Percentiles rank a stretch among this genome's conserved stretches.
phyloP scores from a whole-genome alignment of 768 basidiomycete genomes.

The Lactifluus piperatus region DNA sequence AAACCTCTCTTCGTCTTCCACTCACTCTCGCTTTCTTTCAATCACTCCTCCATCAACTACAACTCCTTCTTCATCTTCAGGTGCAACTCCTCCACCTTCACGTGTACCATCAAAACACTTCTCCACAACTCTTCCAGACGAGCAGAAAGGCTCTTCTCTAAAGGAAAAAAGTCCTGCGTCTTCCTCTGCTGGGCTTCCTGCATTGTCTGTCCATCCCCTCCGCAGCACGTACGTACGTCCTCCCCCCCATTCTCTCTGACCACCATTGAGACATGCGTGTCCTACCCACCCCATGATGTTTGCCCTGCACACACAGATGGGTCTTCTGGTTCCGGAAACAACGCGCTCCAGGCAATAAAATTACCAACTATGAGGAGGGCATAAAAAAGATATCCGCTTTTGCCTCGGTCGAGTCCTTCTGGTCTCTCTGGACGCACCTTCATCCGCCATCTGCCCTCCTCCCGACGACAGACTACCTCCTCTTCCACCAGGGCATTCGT shows the following conservation, averaged over 20 bases:
- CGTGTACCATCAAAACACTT: conserved; percentile 67
- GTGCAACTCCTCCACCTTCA: conserved; percentile 26
- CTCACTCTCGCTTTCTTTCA: conserved; percentile 56
- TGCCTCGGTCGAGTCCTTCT: conserved; percentile 93
- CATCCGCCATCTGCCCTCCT: conserved; percentile 73
- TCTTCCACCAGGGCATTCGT: conserved; percentile 80
- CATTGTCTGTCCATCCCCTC: conserved; percentile 54
- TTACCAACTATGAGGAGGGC: conserved; percentile 87
- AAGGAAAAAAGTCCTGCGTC: conserved; percentile 36
- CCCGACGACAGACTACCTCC: conserved; percentile 89
- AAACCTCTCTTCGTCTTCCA: conserved; percentile 62
- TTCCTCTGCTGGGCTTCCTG: conserved; percentile 29
- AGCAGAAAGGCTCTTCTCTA: conserved; percentile 33
- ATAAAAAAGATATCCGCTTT: conserved; percentile 90
- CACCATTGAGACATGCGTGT: background rate
- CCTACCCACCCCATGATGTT: background rate
- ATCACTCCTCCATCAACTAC: conserved; percentile 28
- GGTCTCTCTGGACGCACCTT: conserved; percentile 90
- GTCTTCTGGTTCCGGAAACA: conserved; percentile 91
- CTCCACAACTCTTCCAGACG: conserved; percentile 47
- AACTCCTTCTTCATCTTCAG: conserved; percentile 7
- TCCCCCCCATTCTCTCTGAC: conserved; percentile 11
- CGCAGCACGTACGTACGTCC: conserved; percentile 84
- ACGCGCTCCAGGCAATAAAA: conserved; percentile 82
- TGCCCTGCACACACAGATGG: conserved; percentile 47